Conservation (phyloP, 176 grass and related monocot species). For the bread wheat (Triticum aestivum) region DNA sequence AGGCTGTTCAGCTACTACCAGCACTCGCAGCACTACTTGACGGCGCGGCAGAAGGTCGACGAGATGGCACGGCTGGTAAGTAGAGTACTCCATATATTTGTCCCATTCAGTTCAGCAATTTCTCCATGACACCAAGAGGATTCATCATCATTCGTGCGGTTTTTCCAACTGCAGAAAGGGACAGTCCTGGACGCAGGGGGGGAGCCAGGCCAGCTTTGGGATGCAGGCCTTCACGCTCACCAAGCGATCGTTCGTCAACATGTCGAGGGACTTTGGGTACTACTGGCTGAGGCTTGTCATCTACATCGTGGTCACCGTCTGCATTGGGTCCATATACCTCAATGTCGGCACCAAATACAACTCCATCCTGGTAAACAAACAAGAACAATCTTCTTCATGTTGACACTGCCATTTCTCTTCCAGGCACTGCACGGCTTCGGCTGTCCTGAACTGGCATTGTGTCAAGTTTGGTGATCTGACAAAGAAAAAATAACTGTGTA, state of each 20-base stretch:
- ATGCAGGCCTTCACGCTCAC: slow-evolving; percentile 81
- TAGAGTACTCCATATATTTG: not conserved
- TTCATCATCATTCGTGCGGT: not conserved
- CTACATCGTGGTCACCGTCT: slow-evolving; percentile 90
- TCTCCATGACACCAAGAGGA: not conserved
- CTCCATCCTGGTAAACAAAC: slow-evolving; percentile 78
- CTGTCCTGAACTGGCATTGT: not conserved
- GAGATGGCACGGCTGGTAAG: slow-evolving; percentile 85
- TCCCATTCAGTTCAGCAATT: slow-evolving; percentile 20
- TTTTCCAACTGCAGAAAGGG: slow-evolving; percentile 71
- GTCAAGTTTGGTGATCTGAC: not conserved
- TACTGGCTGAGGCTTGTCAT: slow-evolving; percentile 98
- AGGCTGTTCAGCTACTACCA: slow-evolving; percentile 68
- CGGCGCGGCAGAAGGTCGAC: slow-evolving; percentile 67
- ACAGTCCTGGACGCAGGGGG: slow-evolving; percentile 77
- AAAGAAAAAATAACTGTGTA: not conserved
- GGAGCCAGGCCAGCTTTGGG: slow-evolving; percentile 86
- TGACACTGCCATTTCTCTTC: not conserved
- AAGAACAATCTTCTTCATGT: slow-evolving; percentile 4
- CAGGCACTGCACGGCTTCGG: not conserved
- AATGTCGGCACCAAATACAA: slow-evolving; percentile 90
- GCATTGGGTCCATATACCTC: slow-evolving; percentile 95
- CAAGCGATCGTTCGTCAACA: slow-evolving; percentile 83
- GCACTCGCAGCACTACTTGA: slow-evolving; percentile 60
- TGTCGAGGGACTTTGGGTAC: slow-evolving; percentile 96